Evolutionary conservation across 2,329 filamentous ascomycete genomes (phyloP).

Genomic region (Amauroascus verrucosus): DNA sequence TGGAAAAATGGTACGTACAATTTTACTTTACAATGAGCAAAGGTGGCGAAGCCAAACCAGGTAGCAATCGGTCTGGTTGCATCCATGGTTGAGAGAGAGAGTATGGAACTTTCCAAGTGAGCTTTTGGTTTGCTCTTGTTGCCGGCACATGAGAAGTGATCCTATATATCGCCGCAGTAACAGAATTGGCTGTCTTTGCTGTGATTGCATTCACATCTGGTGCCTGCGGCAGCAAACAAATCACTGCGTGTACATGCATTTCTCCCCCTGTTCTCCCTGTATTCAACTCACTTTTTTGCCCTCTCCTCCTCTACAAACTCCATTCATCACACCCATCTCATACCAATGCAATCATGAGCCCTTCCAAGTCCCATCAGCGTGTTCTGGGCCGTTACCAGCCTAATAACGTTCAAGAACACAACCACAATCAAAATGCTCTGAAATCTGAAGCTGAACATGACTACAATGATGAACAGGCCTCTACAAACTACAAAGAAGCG

Average conservation of each 20-base stretch:
- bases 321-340: not conserved
- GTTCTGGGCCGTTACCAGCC: not conserved
- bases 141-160: not conserved
- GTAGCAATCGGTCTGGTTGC: not conserved
- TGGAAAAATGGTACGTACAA: constrained; percentile 3
- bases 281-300: not conserved
- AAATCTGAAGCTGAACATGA: not conserved
- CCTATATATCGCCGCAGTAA: constrained; percentile 5
- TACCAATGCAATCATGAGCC: constrained; percentile 5
- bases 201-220: not conserved
- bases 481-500: constrained; percentile 99
- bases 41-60: constrained; percentile 4
- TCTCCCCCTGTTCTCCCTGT: constrained; percentile 1
- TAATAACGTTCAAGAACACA: not conserved
- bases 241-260: not conserved
- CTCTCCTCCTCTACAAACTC: not conserved
- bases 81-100: constrained; percentile 5
- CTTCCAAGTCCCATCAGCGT: not conserved
- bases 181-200: not conserved
- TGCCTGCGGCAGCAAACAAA: constrained; percentile 1
- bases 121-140: not conserved
- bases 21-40: not conserved
- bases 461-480: constrained; percentile 42
- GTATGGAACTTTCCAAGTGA: not conserved
- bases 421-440: not conserved